Conservation (phyloP, 2,329 filamentous ascomycete genomes). For the Arthrobotrys entomopaga region DNA sequence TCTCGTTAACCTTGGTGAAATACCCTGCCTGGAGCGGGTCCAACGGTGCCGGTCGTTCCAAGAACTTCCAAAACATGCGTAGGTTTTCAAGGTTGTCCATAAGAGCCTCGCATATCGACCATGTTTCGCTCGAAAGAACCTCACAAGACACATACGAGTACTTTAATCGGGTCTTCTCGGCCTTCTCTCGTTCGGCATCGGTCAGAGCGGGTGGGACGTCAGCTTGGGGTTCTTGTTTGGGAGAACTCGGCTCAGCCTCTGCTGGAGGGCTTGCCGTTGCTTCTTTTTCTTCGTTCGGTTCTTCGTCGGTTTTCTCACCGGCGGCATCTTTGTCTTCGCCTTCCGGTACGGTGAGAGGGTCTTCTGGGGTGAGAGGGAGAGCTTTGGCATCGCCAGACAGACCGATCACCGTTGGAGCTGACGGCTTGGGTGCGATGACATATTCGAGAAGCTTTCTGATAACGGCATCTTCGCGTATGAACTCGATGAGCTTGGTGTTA, state of each 20-base stretch:
- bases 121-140: conserved; percentile 92
- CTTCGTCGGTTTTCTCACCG: conserved; percentile 64
- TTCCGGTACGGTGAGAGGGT: conserved; percentile 8
- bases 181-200: conserved; percentile 74
- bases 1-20: conserved; percentile 98
- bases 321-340: conserved; percentile 63
- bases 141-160: conserved; percentile 95
- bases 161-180: conserved; percentile 89
- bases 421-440: conserved; percentile 79
- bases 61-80: conserved; percentile 88
- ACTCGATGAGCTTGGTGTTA: conserved; percentile 97
- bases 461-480: conserved; percentile 85
- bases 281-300: conserved; percentile 63
- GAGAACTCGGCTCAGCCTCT: conserved; percentile 49
- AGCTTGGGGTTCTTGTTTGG: conserved; percentile 59
- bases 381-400: conserved; percentile 59
- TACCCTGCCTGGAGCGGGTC: conserved; percentile 95
- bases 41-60: conserved; percentile 83
- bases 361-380: conserved; percentile 55
- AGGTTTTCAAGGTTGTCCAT: conserved; percentile 84
- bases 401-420: conserved; percentile 36
- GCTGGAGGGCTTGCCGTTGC: conserved; percentile 37
- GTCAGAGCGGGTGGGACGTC: conserved; percentile 63
- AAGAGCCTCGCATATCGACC: conserved; percentile 93
- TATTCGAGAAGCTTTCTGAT: conserved; percentile 88